phyloP scores from a whole-genome alignment of 139 green algal genomes.

The Picochlorum sp. region DNA sequence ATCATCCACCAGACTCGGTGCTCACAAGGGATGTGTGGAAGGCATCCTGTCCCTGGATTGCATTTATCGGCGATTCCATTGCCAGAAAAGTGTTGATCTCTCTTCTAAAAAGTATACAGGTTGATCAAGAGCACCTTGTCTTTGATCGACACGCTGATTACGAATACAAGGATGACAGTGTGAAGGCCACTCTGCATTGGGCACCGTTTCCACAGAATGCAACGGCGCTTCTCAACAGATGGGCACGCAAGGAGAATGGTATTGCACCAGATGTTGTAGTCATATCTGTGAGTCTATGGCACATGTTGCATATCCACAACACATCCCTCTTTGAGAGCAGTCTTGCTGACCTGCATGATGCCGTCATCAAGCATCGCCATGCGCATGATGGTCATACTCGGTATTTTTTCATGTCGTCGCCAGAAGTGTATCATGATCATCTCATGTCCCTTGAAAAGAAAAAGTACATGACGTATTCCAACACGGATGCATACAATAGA shows the following conservation, averaged over 20 bases:
- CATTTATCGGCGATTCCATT: slow-evolving; percentile 8
- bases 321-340: too few species aligned
- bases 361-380: neutral
- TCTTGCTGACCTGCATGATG: too few species aligned
- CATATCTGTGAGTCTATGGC: slow-evolving; percentile 1
- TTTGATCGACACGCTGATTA: slow-evolving; percentile 11
- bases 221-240: neutral
- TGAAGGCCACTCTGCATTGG: neutral
- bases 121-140: neutral
- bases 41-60: slow-evolving; percentile 4
- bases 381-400: neutral
- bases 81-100: neutral
- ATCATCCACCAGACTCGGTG: neutral
- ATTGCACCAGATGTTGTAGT: neutral
- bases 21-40: neutral
- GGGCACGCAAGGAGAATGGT: neutral
- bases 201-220: slow-evolving; percentile 5
- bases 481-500: slow-evolving; percentile 8
- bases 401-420: neutral
- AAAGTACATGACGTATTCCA: neutral
- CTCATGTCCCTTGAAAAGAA: neutral
- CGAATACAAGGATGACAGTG: neutral
- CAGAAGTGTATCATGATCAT: slow-evolving; percentile 3
- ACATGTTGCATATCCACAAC: slow-evolving; percentile 9
- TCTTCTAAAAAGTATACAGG: neutral